Evolutionary conservation across 2,329 filamentous ascomycete genomes (phyloP).

Genomic region (Trichoderma cornu-damae): DNA sequence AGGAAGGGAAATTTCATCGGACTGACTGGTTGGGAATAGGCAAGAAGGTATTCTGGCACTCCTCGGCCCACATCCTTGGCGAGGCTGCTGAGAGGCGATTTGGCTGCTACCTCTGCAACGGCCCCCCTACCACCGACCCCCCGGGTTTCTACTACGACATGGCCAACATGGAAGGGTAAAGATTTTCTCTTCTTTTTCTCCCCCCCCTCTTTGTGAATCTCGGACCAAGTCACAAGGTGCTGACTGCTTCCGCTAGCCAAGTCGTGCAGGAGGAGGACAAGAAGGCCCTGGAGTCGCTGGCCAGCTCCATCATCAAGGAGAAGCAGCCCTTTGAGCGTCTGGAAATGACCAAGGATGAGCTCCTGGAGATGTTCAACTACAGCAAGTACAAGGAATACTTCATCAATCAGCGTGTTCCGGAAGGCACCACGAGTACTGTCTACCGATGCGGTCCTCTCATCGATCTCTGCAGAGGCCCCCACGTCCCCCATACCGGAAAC

Average conservation of each 20-base stretch:
- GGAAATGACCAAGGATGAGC: slow-evolving; percentile 80
- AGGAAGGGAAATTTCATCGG: neutral
- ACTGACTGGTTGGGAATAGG: slow-evolving; percentile 40
- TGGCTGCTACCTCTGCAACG: slow-evolving; percentile 88
- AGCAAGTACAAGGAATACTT: slow-evolving; percentile 99
- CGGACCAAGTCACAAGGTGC: neutral
- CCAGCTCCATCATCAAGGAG: slow-evolving; percentile 84
- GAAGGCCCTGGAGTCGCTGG: slow-evolving; percentile 76
- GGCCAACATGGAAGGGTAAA: slow-evolving; percentile 50
- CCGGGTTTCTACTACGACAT: slow-evolving; percentile 95
- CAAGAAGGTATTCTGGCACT: slow-evolving; percentile 97
- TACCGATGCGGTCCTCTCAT: slow-evolving; percentile 92
- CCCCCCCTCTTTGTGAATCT: too few species aligned
- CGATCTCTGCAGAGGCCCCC: slow-evolving; percentile 90
- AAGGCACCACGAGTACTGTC: slow-evolving; percentile 87
- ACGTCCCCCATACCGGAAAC: slow-evolving; percentile 84
- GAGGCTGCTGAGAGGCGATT: slow-evolving; percentile 89
- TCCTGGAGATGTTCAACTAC: slow-evolving; percentile 92
- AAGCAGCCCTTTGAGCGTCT: slow-evolving; percentile 93
- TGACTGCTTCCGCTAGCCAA: slow-evolving; percentile 50
- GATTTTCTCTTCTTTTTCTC: too few species aligned
- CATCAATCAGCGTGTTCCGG: slow-evolving; percentile 65
- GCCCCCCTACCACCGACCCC: slow-evolving; percentile 75
- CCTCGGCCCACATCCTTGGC: slow-evolving; percentile 89
- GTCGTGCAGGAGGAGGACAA: slow-evolving; percentile 73